A percentile compares a stretch with the other conserved stretches of the same genome.
These are phyloP conservation scores for Daedaleopsis nitida DNA, from an alignment of 768 basidiomycete genomes.

Conservation along the genomic window DNA sequence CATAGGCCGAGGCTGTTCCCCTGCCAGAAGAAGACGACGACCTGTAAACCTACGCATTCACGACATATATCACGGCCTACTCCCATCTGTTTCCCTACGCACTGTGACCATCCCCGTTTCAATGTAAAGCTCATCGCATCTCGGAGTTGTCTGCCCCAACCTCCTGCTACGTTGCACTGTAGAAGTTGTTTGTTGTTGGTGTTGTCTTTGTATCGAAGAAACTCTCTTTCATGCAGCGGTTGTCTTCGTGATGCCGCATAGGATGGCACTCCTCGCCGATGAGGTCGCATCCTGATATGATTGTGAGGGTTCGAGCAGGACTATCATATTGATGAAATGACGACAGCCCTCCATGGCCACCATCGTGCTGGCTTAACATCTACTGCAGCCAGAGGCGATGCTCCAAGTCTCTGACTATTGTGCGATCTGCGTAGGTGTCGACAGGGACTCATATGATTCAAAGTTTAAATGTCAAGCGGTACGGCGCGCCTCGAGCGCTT, in stretches of 20 bases:
- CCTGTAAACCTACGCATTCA: slow-evolving; percentile 23
- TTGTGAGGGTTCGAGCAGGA: no score
- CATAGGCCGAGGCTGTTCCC: slow-evolving; percentile 84
- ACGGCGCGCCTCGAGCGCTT: not conserved
- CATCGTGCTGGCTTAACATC: no score
- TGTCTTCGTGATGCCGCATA: not conserved
- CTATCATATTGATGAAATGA: no score
- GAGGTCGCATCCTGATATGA: no score
- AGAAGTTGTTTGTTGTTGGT: slow-evolving; percentile 12
- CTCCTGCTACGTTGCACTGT: slow-evolving; percentile 10
- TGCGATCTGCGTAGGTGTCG: no score
- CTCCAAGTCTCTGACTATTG: no score
- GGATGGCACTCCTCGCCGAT: not conserved
- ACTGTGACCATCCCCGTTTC: slow-evolving; percentile 27
- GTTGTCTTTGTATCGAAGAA: slow-evolving; percentile 10
- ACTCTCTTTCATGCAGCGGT: not conserved
- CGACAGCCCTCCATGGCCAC: no score
- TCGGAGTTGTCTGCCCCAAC: slow-evolving; percentile 5
- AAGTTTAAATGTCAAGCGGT: no score
- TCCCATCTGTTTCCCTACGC: slow-evolving; percentile 21
- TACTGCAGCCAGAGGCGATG: no score
- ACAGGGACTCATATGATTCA: no score
- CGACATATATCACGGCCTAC: slow-evolving; percentile 14
- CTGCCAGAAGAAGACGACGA: slow-evolving; percentile 98
- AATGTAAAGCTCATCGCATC: slow-evolving; percentile 19